Conservation (phyloP, 2,329 filamentous ascomycete species). For the Aureobasidium sp. region DNA sequence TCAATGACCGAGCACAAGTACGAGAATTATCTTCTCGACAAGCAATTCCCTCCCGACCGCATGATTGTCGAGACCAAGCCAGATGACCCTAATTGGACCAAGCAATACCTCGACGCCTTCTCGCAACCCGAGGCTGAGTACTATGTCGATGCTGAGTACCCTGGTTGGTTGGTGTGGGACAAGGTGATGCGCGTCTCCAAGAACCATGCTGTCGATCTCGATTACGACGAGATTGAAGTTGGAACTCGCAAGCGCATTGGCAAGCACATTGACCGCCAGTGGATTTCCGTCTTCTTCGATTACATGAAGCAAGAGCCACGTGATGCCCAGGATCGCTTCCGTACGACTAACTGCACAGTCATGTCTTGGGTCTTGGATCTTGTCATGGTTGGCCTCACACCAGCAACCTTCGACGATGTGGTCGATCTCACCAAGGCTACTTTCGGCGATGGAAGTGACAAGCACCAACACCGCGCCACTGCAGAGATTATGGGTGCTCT, state of each 20-base stretch:
- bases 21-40: constrained; percentile 75
- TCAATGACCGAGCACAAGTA: constrained; percentile 82
- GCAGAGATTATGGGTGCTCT: constrained; percentile 87
- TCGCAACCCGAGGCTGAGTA: constrained; percentile 72
- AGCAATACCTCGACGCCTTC: constrained; percentile 71
- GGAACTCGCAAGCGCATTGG: constrained; percentile 73
- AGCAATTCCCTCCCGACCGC: constrained; percentile 70
- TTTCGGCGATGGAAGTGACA: constrained; percentile 90
- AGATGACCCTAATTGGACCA: constrained; percentile 73
- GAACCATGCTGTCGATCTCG: constrained; percentile 60
- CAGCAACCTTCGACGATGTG: constrained; percentile 78
- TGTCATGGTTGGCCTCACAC: constrained; percentile 71
- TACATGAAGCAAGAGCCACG: constrained; percentile 95
- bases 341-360: constrained; percentile 79
- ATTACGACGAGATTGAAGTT: constrained; percentile 76
- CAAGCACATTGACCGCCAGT: constrained; percentile 68
- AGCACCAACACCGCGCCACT: constrained; percentile 94
- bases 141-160: constrained; percentile 84
- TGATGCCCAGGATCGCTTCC: constrained; percentile 77
- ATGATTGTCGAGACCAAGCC: constrained; percentile 64
- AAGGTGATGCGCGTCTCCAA: constrained; percentile 76
- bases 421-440: constrained; percentile 69
- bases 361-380: constrained; percentile 87
- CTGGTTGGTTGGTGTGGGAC: constrained; percentile 95
- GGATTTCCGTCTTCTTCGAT: constrained; percentile 81